Conservation (phyloP, 805 yeast genomes). For the Wickerhamiella australiensis region DNA sequence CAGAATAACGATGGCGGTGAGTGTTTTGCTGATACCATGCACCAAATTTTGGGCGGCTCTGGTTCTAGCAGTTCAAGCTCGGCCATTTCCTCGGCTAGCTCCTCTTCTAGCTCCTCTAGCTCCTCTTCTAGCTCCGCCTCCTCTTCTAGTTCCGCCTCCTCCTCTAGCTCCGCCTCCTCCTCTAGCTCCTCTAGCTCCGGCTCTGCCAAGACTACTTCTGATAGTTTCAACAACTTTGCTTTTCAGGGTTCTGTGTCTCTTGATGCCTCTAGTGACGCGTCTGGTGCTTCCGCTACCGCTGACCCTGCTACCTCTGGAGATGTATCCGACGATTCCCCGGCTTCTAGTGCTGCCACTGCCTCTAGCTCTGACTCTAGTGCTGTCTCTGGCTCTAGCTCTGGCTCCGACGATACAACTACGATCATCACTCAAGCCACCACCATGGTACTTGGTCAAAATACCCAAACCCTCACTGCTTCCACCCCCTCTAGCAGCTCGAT, state of each 20-base stretch:
- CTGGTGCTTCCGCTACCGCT: background rate
- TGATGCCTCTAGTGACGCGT: background rate
- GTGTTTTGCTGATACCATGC: conserved; percentile 35
- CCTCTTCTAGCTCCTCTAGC: conserved; percentile 1
- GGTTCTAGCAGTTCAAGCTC: too few species aligned
- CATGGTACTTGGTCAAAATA: conserved; percentile 1
- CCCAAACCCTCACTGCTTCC: background rate
- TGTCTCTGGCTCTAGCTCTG: background rate
- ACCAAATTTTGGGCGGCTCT: conserved; percentile 30
- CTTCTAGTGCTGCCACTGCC: background rate
- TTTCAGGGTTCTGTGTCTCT: background rate
- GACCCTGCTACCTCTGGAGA: too few species aligned
- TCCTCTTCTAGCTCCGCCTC: conserved; percentile 9
- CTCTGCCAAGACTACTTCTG: conserved; percentile 3
- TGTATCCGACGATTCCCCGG: background rate
- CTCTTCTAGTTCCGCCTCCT: background rate
- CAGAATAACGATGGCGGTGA: conserved; percentile 37
- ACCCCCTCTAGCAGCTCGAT: too few species aligned
- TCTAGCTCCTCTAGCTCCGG: background rate
- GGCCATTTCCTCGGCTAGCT: background rate
- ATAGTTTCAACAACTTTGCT: background rate
- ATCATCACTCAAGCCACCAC: conserved; percentile 4
- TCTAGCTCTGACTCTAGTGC: background rate
- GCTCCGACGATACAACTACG: background rate
- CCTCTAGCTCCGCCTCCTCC: background rate